Base-by-base conservation (phyloP, 345 rosid genomes). In the Cardamine resedifolia region DNA sequence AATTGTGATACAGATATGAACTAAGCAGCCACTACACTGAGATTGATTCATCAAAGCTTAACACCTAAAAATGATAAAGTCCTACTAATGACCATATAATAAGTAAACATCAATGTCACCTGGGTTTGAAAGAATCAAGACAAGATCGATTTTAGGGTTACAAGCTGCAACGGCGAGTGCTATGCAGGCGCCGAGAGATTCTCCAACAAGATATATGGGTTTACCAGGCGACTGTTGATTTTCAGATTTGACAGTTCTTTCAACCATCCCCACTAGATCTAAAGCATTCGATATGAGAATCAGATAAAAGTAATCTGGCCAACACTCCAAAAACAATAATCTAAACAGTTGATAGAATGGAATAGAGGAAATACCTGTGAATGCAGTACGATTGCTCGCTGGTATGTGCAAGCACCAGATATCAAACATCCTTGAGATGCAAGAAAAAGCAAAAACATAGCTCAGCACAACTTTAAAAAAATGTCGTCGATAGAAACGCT, bases 371-470 rank as follows among this genome's bases (percentile, higher is more conserved):
- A 24, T 14, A 84, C 90, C 97, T 78, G 77, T 23, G 80, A 89
- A 86, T 44, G 93, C 67, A 27, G 90, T 84, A 78, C 87, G 83
- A 73, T 92, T 90, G 82, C 55, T 84, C 15, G 82, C 83, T 11
- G 97, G 96, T 68, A 87, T 89, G 80, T 92, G 94, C 81, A 92
- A 74, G 84, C 92, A 88, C 85, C 90, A 83, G 26, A 85, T 68
- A 56, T 89, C 82, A 73, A 86, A 89, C 65, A 89, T 79, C 87
- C 96, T 92, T 66, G 72, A 75, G 24, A 31, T 8, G 14, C 59
- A 49, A 55, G 21, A 3, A 62, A 51, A 18, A 60, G 50, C 14
- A 48, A 74, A 48, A 74, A 33, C 26, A 38, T 15, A 11, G 60
- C 28, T 33, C 33, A 39, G 49, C 33, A 62, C 30, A 72, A 48